Conservation (phyloP, 1,139 yeast genomes). For the Yarrowia galli region DNA sequence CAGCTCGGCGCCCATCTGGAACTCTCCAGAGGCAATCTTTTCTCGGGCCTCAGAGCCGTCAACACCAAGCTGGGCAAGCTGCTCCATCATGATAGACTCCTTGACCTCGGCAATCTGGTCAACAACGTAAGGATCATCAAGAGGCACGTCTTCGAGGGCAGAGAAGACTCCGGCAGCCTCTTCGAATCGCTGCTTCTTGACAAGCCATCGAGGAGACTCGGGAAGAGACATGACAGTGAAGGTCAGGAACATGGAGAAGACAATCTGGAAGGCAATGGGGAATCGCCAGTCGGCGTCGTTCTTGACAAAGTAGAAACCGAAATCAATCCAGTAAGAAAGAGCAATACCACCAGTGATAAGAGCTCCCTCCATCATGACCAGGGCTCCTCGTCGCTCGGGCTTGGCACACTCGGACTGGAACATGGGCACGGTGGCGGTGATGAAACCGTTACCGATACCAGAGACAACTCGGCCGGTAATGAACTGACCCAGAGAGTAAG, state of each 20-base stretch:
- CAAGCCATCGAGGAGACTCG: slow-evolving; percentile 60
- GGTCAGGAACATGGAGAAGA: slow-evolving; percentile 44
- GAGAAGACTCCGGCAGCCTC: slow-evolving; percentile 56
- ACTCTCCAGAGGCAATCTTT: slow-evolving; percentile 41
- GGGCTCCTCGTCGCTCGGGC: slow-evolving; percentile 73
- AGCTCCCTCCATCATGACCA: slow-evolving; percentile 74
- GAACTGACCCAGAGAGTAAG: slow-evolving; percentile 68
- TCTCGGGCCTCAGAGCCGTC: slow-evolving; percentile 40
- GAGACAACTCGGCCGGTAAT: slow-evolving; percentile 77
- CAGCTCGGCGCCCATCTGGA: slow-evolving; percentile 32
- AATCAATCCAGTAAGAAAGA: slow-evolving; percentile 76
- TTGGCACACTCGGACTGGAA: slow-evolving; percentile 83
- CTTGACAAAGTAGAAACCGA: slow-evolving; percentile 56
- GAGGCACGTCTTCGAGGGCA: slow-evolving; percentile 54
- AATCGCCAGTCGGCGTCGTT: slow-evolving; percentile 57
- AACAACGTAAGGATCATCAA: slow-evolving; percentile 46
- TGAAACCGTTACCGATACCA: slow-evolving; percentile 80
- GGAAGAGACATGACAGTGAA: slow-evolving; percentile 49
- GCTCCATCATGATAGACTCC: slow-evolving; percentile 44
- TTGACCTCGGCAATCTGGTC: slow-evolving; percentile 42
- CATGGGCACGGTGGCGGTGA: slow-evolving; percentile 80
- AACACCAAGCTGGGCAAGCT: slow-evolving; percentile 42
- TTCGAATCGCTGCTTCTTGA: slow-evolving; percentile 51
- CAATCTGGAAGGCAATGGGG: slow-evolving; percentile 58
- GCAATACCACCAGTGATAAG: slow-evolving; percentile 75